Conservation (phyloP, 192 early-diverging fungal species). For the Powellomyces hirtus region DNA sequence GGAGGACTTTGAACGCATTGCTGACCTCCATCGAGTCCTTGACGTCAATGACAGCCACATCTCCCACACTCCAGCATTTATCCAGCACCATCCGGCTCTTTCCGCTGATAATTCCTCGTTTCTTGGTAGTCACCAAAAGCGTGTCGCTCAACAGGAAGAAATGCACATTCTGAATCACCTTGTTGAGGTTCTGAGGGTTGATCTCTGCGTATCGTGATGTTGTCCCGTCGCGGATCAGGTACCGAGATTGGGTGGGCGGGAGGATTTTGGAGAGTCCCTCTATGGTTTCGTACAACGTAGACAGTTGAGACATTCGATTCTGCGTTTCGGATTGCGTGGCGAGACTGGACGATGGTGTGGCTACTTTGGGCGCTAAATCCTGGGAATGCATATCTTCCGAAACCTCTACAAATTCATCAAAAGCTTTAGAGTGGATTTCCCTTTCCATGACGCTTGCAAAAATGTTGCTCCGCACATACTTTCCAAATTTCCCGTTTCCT, state of each 20-base stretch:
- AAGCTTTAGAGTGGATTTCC: too few species aligned
- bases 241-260: slow-evolving; percentile 30
- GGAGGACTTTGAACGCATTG: slow-evolving; percentile 80
- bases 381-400: background rate
- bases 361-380: background rate
- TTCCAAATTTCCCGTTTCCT: background rate
- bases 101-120: slow-evolving; percentile 66
- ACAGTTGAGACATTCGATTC: slow-evolving; percentile 20
- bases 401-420: background rate
- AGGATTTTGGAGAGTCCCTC: slow-evolving; percentile 50
- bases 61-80: slow-evolving; percentile 71
- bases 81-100: slow-evolving; percentile 77
- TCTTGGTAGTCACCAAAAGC: slow-evolving; percentile 74
- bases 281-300: slow-evolving; percentile 39
- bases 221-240: slow-evolving; percentile 39
- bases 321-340: slow-evolving; percentile 16
- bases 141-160: slow-evolving; percentile 84
- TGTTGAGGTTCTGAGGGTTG: slow-evolving; percentile 66
- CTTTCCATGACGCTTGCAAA: background rate
- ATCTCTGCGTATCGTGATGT: slow-evolving; percentile 66
- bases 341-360: slow-evolving; percentile 1
- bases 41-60: slow-evolving; percentile 81
- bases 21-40: slow-evolving; percentile 74
- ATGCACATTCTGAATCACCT: slow-evolving; percentile 73
- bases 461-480: background rate